phyloP scores from a whole-genome alignment of 2,329 filamentous ascomycete genomes.

The Penicillium sp. region DNA sequence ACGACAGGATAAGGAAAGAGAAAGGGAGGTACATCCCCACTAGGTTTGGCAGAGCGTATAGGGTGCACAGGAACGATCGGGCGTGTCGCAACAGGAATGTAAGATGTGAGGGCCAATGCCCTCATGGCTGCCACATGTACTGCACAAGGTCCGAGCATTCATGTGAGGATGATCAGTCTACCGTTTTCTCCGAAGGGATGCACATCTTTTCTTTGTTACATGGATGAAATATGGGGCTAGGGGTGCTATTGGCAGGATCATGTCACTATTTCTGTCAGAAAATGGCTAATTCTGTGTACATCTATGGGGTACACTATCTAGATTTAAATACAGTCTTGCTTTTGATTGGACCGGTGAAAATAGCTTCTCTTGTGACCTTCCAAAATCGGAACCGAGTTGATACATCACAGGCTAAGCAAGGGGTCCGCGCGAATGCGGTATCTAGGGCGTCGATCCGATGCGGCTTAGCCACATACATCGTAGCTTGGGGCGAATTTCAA shows the following conservation, averaged over 20 bases:
- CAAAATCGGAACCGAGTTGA: slow-evolving; percentile 3
- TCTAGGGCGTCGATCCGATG: slow-evolving; percentile 2
- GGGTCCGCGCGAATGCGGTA: background rate
- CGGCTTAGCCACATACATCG: background rate
- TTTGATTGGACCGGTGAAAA: background rate
- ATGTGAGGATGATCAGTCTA: slow-evolving; percentile 1
- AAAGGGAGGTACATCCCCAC: slow-evolving; percentile 5
- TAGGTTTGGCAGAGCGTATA: slow-evolving; percentile 1
- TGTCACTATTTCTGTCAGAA: background rate
- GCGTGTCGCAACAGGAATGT: slow-evolving; percentile 13
- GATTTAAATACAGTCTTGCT: background rate
- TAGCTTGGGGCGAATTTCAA: background rate
- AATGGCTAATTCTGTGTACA: background rate
- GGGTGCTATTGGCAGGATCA: slow-evolving; percentile 13
- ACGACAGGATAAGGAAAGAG: background rate
- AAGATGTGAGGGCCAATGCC: slow-evolving; percentile 18
- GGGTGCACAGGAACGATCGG: slow-evolving; percentile 6
- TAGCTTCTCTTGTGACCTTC: slow-evolving; percentile 6
- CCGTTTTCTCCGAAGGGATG: background rate
- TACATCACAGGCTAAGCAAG: slow-evolving; percentile 16
- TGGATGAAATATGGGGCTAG: background rate
- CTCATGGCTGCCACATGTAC: slow-evolving; percentile 28
- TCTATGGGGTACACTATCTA: background rate
- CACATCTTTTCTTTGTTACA: background rate
- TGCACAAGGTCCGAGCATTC: slow-evolving; percentile 2